Evolutionary conservation across 2,329 filamentous ascomycete genomes (phyloP).

Genomic region (Aspergillus felis): DNA sequence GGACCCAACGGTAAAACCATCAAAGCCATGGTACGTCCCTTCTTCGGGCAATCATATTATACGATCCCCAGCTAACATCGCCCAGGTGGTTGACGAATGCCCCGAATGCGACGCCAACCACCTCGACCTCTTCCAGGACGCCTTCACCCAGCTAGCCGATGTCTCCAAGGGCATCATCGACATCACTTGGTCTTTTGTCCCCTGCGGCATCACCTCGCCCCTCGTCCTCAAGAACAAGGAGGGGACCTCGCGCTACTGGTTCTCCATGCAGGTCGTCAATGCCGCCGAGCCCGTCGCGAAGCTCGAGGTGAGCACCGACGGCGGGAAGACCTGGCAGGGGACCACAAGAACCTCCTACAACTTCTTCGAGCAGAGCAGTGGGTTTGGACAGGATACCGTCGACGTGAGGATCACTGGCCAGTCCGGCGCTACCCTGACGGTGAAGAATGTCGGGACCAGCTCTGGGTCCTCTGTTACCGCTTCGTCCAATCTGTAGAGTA

Average conservation of each 20-base stretch:
- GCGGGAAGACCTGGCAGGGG: slow-evolving; percentile 55
- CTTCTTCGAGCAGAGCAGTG: slow-evolving; percentile 58
- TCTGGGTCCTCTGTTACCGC: slow-evolving; percentile 20
- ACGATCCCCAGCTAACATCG: neutral
- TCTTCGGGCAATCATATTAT: neutral
- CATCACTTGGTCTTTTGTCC: slow-evolving; percentile 48
- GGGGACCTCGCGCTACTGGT: slow-evolving; percentile 49
- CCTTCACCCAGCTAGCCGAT: slow-evolving; percentile 47
- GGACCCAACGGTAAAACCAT: slow-evolving; percentile 50
- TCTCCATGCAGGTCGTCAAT: slow-evolving; percentile 63
- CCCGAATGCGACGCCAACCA: slow-evolving; percentile 52
- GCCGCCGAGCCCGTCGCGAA: slow-evolving; percentile 53
- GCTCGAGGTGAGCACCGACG: slow-evolving; percentile 60
- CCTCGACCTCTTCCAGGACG: slow-evolving; percentile 53
- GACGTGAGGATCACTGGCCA: slow-evolving; percentile 54
- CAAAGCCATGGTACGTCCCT: slow-evolving; percentile 57
- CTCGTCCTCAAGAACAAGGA: slow-evolving; percentile 52
- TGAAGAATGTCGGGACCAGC: slow-evolving; percentile 45
- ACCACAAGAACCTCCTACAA: slow-evolving; percentile 55
- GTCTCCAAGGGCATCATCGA: slow-evolving; percentile 47
- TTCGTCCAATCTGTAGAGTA: slow-evolving; percentile 19
- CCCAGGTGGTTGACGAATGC: slow-evolving; percentile 55
- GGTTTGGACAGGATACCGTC: slow-evolving; percentile 54
- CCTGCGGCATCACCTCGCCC: slow-evolving; percentile 50
- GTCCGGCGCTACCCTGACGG: slow-evolving; percentile 49